Evolutionary conservation across 176 grass and related monocot genomes (phyloP).

Genomic region (Canna indica): DNA sequence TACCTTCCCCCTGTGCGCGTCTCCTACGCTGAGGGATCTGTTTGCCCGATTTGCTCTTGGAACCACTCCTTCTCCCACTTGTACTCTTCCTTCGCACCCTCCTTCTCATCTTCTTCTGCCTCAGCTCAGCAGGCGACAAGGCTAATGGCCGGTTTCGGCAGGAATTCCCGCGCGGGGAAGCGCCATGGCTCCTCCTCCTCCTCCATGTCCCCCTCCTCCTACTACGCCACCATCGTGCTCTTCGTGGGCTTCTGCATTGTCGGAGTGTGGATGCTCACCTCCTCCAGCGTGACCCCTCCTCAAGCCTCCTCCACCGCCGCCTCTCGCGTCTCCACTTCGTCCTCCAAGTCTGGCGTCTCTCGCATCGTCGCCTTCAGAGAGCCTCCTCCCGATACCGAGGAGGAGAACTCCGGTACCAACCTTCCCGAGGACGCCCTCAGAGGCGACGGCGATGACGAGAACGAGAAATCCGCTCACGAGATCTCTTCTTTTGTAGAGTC

Average conservation of each 20-base stretch:
- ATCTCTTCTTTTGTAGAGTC: neutral
- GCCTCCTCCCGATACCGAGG: slow-evolving; percentile 4
- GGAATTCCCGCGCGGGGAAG: slow-evolving; percentile 41
- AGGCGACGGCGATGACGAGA: slow-evolving; percentile 25
- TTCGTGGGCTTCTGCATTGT: slow-evolving; percentile 66
- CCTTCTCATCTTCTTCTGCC: no score
- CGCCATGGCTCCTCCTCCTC: slow-evolving; percentile 28
- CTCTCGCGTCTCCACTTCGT: slow-evolving; percentile 31
- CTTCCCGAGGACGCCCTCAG: neutral
- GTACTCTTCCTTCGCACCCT: neutral
- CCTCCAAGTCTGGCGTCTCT: slow-evolving; percentile 1
- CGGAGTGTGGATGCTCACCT: slow-evolving; percentile 63
- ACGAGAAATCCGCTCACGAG: neutral
- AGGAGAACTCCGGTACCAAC: neutral
- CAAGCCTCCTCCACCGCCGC: slow-evolving; percentile 4
- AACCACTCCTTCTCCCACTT: neutral
- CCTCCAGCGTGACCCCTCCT: slow-evolving; percentile 29
- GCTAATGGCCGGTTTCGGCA: slow-evolving; percentile 35
- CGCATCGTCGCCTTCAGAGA: slow-evolving; percentile 5
- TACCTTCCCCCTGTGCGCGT: neutral
- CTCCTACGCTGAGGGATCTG: slow-evolving; percentile 4
- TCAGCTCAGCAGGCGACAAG: neutral
- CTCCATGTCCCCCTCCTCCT: slow-evolving; percentile 40
- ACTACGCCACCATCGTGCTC: slow-evolving; percentile 65
- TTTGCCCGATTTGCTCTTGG: neutral